These are phyloP conservation scores for Cordyceps pruinosa DNA, from an alignment of 2,329 filamentous ascomycete species.

Conservation along the genomic window DNA sequence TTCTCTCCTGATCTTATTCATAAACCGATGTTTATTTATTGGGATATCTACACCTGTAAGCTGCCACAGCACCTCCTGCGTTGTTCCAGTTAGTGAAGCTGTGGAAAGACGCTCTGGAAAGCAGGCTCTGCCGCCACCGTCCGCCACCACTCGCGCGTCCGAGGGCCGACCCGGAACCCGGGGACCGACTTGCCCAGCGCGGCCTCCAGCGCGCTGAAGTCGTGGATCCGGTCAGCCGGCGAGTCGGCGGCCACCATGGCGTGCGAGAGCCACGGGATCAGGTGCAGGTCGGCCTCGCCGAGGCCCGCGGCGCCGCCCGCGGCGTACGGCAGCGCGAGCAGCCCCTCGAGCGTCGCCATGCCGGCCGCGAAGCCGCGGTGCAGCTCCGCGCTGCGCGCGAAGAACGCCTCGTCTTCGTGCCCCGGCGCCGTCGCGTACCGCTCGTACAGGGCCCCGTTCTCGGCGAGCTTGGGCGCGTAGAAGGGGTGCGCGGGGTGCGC, in stretches of 20 bases:
- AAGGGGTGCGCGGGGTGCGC: slow-evolving; percentile 15
- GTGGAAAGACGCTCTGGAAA: slow-evolving; percentile 12
- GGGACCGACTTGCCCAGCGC: slow-evolving; percentile 1
- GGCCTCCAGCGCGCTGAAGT: slow-evolving; percentile 2
- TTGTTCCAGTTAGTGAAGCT: slow-evolving; percentile 4
- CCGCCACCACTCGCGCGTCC: slow-evolving; percentile 12
- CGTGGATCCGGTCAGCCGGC: not conserved
- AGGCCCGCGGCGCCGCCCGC: slow-evolving; percentile 14
- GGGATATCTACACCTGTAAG: not conserved
- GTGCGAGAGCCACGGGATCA: slow-evolving; percentile 16
- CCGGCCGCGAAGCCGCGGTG: slow-evolving; percentile 12
- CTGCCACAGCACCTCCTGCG: too few relatives aligned
- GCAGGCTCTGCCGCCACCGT: slow-evolving; percentile 3
- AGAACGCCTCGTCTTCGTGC: slow-evolving; percentile 12
- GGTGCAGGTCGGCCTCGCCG: slow-evolving; percentile 17
- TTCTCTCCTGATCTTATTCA: not conserved
- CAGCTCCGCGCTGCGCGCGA: not conserved
- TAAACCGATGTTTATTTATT: not conserved
- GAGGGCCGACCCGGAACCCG: slow-evolving; percentile 8
- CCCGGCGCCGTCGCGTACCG: slow-evolving; percentile 11
- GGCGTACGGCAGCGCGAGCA: slow-evolving; percentile 16
- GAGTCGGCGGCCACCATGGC: slow-evolving; percentile 12
- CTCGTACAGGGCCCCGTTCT: slow-evolving; percentile 12
- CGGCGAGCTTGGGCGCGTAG: slow-evolving; percentile 15
- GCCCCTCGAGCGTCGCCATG: slow-evolving; percentile 14